Conservation (phyloP, 257 asterid species). For the Jaltomata sinuosa region DNA sequence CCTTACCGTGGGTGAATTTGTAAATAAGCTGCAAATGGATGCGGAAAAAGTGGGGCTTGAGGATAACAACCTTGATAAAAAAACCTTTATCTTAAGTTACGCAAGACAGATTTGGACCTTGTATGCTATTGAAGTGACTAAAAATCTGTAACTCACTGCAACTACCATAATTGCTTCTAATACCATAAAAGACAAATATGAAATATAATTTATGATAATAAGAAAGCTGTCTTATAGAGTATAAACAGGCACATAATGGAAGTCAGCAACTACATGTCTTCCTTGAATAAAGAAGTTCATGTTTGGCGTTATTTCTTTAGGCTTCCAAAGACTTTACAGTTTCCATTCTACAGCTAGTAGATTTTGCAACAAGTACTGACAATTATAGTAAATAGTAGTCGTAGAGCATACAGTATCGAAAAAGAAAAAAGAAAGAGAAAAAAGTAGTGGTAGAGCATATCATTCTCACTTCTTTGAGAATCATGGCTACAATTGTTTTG, state of each 20-base stretch:
- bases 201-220: not conserved
- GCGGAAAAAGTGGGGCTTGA: not conserved
- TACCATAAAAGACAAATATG: not conserved
- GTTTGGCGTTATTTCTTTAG: not conserved
- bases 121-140: not conserved
- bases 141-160: not conserved
- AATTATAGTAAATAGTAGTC: not conserved
- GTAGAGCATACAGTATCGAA: not conserved
- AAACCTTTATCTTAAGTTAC: not conserved
- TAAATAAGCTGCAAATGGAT: not conserved
- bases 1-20: not conserved
- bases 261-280: not conserved
- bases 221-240: not conserved
- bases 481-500: not conserved
- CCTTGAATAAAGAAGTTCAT: not conserved
- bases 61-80: not conserved
- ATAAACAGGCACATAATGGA: not conserved
- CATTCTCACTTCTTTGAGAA: not conserved
- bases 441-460: not conserved
- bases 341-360: not conserved
- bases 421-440: not conserved
- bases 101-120: not conserved
- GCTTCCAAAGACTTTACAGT: not conserved
- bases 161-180: not conserved
- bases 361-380: not conserved